Base-by-base conservation (phyloP, 345 rosid species). In the Euphorbia tirucalli region DNA sequence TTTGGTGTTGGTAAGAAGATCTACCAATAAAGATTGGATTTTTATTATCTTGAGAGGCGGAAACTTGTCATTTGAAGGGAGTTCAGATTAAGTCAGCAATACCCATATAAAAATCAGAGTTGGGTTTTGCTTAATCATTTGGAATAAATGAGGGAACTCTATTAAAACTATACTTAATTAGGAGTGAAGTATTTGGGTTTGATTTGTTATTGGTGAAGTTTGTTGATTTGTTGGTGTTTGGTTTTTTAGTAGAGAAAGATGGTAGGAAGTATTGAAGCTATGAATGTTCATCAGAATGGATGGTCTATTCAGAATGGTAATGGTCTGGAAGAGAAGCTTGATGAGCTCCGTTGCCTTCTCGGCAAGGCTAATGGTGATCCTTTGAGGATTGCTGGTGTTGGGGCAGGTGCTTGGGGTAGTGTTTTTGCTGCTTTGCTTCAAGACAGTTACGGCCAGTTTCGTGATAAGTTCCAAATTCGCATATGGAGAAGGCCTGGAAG, bases 401-500 rank as follows among this genome's bases (percentile, higher is more conserved):
- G 99, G 35, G 98, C 97, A 0, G 98, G 99, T 65, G 99, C 98
- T 63, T 95, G 99, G 98, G 98, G 98, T 37, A 92, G 98, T 78
- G 99, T 92, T 54, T 95, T 92, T 72, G 81, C 89, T 67, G 96
- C 99, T 24, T 78, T 95, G 82, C 78, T 95, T 73, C 99, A 95
- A 81, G 96, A 92, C 37, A 81, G 85, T 75, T 95, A 89, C 72
- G 97, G 99, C 63, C 79, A 88, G 37, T 82, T 89, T 49, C 82
- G 98, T n/a, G 91, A 92, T 14, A 95, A 95, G 91, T 89, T 92
- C 74, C 86, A 84, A 31, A 88, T 95, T 63, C 85, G 98, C 80
- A 89, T 92, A 72, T 95, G 99, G 99, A 88, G 99, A 74, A 87
- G 99, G 75, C 78, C 97, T 18, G 94, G 97, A 7, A 86, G 85